Base-by-base conservation (phyloP, 2,329 filamentous ascomycete genomes). In the Ceratocystis smalleyi region DNA sequence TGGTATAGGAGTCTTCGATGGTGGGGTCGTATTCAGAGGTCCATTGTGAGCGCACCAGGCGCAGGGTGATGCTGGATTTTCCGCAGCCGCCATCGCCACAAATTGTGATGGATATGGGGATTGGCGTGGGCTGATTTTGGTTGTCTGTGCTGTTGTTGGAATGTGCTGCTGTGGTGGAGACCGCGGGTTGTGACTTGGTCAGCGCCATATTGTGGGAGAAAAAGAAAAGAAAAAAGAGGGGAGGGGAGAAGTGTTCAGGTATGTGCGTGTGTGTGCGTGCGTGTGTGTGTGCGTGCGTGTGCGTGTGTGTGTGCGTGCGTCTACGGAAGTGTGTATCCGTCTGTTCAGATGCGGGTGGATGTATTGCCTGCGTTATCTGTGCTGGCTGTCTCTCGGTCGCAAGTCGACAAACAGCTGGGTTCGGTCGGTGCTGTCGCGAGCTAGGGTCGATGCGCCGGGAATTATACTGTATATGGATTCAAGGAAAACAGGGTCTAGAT, bases 71-170 rank as follows among this genome's bases (percentile, higher is more conserved):
- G 69, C 87, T 90, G 1, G 87, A 91, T 77, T 94, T 94, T 71
- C 87, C 87, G 73, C 87, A 90, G 67, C 89, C 89, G 71, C 89
- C 89, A 73, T 92, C 89, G 72, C 89, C 89, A 76, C 88, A 92
- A 74, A 94, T 89, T 65, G 89, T 92, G 72, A 92, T 90, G 68
- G 84, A 80, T 71, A 86, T 84, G 67, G 82, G 82, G 19, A 82
- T 75, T 0, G 81, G 78, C n/a, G 65, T 62, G 12, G 64, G 57
- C 45, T 65, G 64, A 51, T 47, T 32, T 3, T 57, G 54, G 54
- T 17, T 35, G 19, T 57, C 54, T 57, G 54, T 27, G 35, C 35
- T 40, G 35, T 40, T 15, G 54, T 32, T 57, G 54, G n/a, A 30
- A 35, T 57, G 54, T 57, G 54, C 54, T 17, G 24, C 51, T 27